A percentile compares a stretch with the other conserved stretches of the same genome.
phyloP scores from a whole-genome alignment of 176 grass and related monocot species.

The Puccinellia tenuiflora region DNA sequence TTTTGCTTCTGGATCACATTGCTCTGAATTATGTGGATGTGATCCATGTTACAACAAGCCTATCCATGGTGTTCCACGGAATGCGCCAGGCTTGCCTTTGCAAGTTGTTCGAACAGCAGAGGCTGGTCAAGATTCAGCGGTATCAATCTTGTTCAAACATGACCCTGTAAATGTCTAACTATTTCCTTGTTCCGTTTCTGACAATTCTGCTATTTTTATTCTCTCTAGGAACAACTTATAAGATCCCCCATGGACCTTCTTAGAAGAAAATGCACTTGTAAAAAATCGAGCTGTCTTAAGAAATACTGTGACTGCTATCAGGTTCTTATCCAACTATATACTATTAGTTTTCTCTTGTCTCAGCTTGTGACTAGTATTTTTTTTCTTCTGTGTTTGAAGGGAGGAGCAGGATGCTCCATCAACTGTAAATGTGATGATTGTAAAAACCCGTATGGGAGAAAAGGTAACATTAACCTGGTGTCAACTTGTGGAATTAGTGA shows the following conservation, averaged over 20 bases:
- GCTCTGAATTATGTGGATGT: constrained; percentile 57
- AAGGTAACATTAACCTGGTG: constrained; percentile 35
- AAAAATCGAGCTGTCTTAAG: constrained; percentile 60
- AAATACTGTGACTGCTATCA: constrained; percentile 67
- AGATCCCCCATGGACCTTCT: constrained; percentile 40
- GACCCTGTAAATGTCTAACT: not conserved
- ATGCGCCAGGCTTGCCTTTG: constrained; percentile 22
- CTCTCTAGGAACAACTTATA: constrained; percentile 33
- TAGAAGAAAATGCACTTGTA: constrained; percentile 60
- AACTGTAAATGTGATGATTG: constrained; percentile 67
- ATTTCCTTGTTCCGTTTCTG: not conserved
- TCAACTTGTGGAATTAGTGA: not conserved
- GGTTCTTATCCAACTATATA: constrained; percentile 29
- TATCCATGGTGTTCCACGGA: constrained; percentile 17
- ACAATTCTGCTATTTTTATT: not conserved
- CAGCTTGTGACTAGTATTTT: constrained; percentile 7
- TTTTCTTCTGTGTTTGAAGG: constrained; percentile 34
- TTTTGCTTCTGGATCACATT: constrained; percentile 47
- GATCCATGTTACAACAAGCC: constrained; percentile 46
- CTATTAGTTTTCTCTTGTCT: not conserved
- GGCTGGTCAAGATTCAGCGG: constrained; percentile 28
- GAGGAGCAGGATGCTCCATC: constrained; percentile 51
- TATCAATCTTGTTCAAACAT: constrained; percentile 32
- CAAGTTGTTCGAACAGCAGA: constrained; percentile 32
- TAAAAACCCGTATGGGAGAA: constrained; percentile 50